Percentiles rank a stretch among this genome's conserved stretches.
These are phyloP conservation scores for Saprolegnia parasitica DNA, from an alignment of 352 stramenopile genomes.

Conservation along the genomic window DNA sequence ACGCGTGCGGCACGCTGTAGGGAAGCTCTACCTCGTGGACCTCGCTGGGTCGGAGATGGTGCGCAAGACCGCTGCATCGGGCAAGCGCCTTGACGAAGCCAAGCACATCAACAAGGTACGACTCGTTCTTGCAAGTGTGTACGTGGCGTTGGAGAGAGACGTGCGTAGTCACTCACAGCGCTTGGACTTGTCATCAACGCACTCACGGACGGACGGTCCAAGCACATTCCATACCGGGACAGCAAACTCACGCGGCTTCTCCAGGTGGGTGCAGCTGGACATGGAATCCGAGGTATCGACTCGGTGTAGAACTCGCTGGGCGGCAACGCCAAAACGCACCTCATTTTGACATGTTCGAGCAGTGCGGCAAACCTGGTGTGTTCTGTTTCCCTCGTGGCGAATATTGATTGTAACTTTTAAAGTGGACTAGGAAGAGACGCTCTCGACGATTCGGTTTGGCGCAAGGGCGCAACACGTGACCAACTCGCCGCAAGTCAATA, in stretches of 20 bases:
- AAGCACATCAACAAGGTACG: constrained; percentile 69
- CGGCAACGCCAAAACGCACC: constrained; percentile 30
- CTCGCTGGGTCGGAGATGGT: constrained; percentile 64
- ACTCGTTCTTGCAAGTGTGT: background rate
- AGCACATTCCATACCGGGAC: constrained; percentile 35
- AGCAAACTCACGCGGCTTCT: constrained; percentile 28
- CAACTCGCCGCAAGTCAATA: constrained; percentile 28
- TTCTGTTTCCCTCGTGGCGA: too few species aligned
- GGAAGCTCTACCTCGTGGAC: constrained; percentile 56
- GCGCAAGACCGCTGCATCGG: constrained; percentile 48
- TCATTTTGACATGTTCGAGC: constrained; percentile 29
- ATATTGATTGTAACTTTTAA: too few species aligned
- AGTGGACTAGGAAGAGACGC: constrained; percentile 27
- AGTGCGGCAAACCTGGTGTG: constrained; percentile 21
- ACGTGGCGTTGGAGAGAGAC: background rate
- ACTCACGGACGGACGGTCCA: constrained; percentile 40
- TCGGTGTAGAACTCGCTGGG: constrained; percentile 26
- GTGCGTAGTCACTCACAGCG: constrained; percentile 54
- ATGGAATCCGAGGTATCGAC: background rate
- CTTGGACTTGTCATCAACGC: constrained; percentile 69
- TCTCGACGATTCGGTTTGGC: constrained; percentile 30
- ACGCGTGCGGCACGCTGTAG: constrained; percentile 8
- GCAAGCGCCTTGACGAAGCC: constrained; percentile 55
- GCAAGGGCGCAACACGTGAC: constrained; percentile 22
- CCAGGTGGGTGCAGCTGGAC: background rate